These are phyloP conservation scores for Ottelia alismoides DNA, from an alignment of 106 monocot species.

Conservation along the genomic window DNA sequence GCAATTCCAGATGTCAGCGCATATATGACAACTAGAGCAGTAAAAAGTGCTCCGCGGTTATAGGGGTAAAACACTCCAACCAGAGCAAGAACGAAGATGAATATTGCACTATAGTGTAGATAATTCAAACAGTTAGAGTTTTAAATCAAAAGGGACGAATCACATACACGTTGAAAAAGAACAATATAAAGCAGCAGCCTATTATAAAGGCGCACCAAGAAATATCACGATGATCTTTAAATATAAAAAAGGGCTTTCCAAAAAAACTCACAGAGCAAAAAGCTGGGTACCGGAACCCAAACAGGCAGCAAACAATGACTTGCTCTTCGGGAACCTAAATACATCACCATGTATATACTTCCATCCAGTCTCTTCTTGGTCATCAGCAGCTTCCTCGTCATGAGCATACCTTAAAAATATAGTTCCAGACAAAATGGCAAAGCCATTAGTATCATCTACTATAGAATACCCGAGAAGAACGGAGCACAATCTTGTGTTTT, in stretches of 20 bases:
- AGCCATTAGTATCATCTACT: too few relatives aligned
- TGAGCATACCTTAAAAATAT: conserved; percentile 28
- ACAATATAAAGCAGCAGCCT: background rate
- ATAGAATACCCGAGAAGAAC: too few relatives aligned
- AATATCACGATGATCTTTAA: too few relatives aligned
- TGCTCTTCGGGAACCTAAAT: conserved; percentile 37
- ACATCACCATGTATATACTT: conserved; percentile 56
- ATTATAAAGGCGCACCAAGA: background rate
- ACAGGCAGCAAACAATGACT: conserved; percentile 39
- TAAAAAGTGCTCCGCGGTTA: conserved; percentile 52
- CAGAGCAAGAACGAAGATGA: conserved; percentile 41
- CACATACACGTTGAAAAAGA: background rate
- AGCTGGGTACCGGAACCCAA: conserved; percentile 47
- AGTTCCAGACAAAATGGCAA: conserved; percentile 2
- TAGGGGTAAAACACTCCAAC: conserved; percentile 60
- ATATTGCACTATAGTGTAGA: conserved; percentile 25
- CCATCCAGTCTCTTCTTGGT: conserved; percentile 65
- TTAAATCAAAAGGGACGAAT: background rate
- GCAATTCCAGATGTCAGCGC: conserved; percentile 59
- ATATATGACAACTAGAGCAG: conserved; percentile 60
- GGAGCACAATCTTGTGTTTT: too few relatives aligned
- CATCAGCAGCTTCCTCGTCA: conserved; percentile 36
- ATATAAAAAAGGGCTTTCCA: too few relatives aligned
- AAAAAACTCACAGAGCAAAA: too few relatives aligned
- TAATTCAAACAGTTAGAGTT: background rate